phyloP scores from a whole-genome alignment of 1,284 basidiomycete species.

The Tilletia setariae region DNA sequence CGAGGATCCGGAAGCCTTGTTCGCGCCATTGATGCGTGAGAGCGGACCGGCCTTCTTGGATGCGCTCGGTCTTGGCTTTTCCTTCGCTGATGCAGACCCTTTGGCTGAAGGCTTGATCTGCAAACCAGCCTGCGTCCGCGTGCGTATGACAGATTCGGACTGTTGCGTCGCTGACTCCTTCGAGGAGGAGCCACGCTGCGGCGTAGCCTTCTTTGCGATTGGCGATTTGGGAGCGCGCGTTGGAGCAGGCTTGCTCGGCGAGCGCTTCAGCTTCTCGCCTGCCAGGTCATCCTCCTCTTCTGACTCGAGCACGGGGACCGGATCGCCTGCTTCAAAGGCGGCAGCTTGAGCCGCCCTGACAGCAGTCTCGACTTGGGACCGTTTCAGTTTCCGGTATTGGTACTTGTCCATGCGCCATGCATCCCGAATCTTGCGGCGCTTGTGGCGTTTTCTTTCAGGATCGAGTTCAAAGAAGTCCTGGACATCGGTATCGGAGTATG shows the following conservation, averaged over 20 bases:
- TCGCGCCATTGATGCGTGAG: too few relatives aligned
- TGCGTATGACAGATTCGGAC: too few relatives aligned
- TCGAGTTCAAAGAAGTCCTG: not conserved
- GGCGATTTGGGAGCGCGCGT: too few relatives aligned
- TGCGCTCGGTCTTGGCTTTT: too few relatives aligned
- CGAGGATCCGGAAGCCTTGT: not conserved
- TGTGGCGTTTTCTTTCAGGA: not conserved
- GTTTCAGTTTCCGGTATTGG: not conserved
- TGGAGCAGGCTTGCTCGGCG: not conserved
- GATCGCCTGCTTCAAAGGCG: not conserved
- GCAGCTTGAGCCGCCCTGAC: not conserved
- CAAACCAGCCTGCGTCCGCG: too few relatives aligned
- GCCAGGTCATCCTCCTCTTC: not conserved
- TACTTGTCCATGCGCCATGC: conserved; percentile 1
- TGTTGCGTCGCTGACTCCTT: too few relatives aligned
- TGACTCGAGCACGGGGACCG: not conserved
- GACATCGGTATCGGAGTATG: conserved; percentile 8
- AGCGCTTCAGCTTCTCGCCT: not conserved
- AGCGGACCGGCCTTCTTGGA: too few relatives aligned
- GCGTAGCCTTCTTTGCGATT: too few relatives aligned
- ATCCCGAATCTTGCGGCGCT: not conserved
- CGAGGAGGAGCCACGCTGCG: too few relatives aligned
- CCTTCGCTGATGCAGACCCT: too few relatives aligned
- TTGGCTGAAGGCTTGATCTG: too few relatives aligned
- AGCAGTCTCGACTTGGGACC: not conserved